Percentiles rank a stretch among this genome's conserved stretches.
Conservation (phyloP, 2,329 filamentous ascomycete species). For the Ambrosiella xylebori region DNA sequence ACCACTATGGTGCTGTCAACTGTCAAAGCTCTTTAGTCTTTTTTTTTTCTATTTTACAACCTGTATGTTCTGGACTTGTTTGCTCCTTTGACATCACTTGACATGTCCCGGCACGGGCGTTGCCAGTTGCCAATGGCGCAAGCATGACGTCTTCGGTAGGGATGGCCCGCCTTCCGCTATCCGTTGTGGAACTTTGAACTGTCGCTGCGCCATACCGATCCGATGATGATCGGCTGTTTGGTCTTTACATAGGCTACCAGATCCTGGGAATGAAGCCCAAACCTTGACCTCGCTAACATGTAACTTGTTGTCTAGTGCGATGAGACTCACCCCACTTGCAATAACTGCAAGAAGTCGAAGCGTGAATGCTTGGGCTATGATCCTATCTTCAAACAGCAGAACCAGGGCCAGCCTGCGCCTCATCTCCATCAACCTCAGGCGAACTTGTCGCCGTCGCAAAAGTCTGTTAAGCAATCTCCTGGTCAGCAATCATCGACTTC, state of each 20-base stretch:
- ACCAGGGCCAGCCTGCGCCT: constrained; percentile 20
- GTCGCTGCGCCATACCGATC: background rate
- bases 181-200: background rate
- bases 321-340: constrained; percentile 82
- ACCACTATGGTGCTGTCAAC: constrained; percentile 2
- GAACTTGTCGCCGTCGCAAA: constrained; percentile 4
- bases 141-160: constrained; percentile 1
- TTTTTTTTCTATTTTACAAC: background rate
- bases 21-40: constrained; percentile 3
- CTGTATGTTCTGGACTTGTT: background rate
- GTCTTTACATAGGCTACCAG: background rate
- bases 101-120: background rate
- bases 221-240: background rate
- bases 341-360: constrained; percentile 79
- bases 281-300: background rate
- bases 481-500: background rate
- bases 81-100: constrained; percentile 1
- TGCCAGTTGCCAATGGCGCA: constrained; percentile 11
- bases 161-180: background rate
- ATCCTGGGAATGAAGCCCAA: background rate
- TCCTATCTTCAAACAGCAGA: constrained; percentile 64
- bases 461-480: background rate
- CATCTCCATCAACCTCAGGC: constrained; percentile 9
- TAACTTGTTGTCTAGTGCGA: constrained; percentile 51
- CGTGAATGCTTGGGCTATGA: constrained; percentile 77